phyloP scores from a whole-genome alignment of 306 rosid genomes.

The Malus sylvestris region DNA sequence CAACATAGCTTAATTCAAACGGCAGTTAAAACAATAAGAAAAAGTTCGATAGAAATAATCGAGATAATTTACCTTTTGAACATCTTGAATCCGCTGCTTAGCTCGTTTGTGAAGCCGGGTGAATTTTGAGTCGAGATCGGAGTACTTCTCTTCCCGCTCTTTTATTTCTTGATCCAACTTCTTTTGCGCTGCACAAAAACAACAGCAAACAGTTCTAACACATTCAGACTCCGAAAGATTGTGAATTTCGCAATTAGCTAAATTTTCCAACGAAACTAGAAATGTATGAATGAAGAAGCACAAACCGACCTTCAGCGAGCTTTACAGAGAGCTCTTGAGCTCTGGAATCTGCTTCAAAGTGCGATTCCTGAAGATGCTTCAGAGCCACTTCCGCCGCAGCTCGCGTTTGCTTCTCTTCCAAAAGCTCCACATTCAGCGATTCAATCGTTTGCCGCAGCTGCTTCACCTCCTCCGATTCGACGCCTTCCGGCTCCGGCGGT shows the following conservation, averaged over 20 bases:
- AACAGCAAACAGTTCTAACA: constrained; percentile 16
- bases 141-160: constrained; percentile 87
- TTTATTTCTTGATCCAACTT: constrained; percentile 75
- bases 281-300: not conserved
- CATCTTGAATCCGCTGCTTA: constrained; percentile 94
- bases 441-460: constrained; percentile 52
- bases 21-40: not conserved
- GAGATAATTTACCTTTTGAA: constrained; percentile 61
- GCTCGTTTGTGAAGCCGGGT: constrained; percentile 96
- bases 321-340: constrained; percentile 68
- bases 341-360: constrained; percentile 74
- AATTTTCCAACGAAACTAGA: not conserved
- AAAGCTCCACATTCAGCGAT: constrained; percentile 49
- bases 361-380: constrained; percentile 65
- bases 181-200: constrained; percentile 50
- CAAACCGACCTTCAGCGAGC: constrained; percentile 72
- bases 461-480: constrained; percentile 34
- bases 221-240: constrained; percentile 23
- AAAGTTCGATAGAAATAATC: not conserved
- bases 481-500: constrained; percentile 27
- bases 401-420: constrained; percentile 77
- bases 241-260: not conserved
- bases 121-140: constrained; percentile 86
- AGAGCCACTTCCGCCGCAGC: constrained; percentile 80
- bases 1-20: constrained; percentile 22